These are phyloP conservation scores for Rubroshorea leprosula DNA, from an alignment of 345 rosid species.

Conservation along the genomic window DNA sequence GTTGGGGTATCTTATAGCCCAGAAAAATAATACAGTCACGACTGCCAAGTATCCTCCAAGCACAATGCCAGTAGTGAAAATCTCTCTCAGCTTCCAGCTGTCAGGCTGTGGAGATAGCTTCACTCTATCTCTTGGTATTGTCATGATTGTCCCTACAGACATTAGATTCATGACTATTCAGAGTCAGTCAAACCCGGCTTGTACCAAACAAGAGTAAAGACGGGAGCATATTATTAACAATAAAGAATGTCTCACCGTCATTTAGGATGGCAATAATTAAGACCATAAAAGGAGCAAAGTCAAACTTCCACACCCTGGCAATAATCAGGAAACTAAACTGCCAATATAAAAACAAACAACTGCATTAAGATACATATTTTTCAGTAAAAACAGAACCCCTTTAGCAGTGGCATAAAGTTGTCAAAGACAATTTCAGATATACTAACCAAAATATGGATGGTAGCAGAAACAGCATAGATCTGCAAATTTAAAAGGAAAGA, in stretches of 20 bases:
- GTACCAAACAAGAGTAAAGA: too few species aligned
- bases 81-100: slow-evolving; percentile 86
- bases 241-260: slow-evolving; percentile 52
- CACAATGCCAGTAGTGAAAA: slow-evolving; percentile 71
- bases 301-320: slow-evolving; percentile 82
- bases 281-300: slow-evolving; percentile 91
- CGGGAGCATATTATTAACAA: neutral
- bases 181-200: neutral
- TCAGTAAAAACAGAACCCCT: too few species aligned
- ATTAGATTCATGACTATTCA: slow-evolving; percentile 11
- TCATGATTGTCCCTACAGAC: slow-evolving; percentile 75
- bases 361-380: too few species aligned
- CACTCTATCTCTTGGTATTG: slow-evolving; percentile 77
- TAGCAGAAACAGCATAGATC: slow-evolving; percentile 94
- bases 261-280: slow-evolving; percentile 83
- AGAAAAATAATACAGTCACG: slow-evolving; percentile 77
- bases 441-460: slow-evolving; percentile 88
- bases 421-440: neutral
- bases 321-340: slow-evolving; percentile 91
- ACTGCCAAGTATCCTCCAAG: slow-evolving; percentile 84
- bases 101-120: slow-evolving; percentile 90
- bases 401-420: neutral
- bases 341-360: slow-evolving; percentile 7
- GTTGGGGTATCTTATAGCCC: slow-evolving; percentile 65
- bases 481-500: slow-evolving; percentile 20